These are phyloP conservation scores for Postia placenta DNA, from an alignment of 768 basidiomycete species.

Conservation along the genomic window DNA sequence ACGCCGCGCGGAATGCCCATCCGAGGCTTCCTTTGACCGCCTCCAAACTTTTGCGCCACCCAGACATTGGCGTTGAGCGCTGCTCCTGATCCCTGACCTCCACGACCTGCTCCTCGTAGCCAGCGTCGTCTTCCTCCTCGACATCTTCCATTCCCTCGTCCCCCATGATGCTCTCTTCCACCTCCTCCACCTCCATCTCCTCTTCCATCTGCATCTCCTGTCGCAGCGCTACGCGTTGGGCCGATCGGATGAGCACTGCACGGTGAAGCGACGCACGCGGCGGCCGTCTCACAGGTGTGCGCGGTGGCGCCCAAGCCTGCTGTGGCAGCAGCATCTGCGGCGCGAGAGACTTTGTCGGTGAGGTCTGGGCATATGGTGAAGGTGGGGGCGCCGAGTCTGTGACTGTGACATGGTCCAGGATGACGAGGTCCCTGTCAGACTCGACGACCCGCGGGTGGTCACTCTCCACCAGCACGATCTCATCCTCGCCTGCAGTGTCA, in stretches of 20 bases:
- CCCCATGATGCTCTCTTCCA: constrained; percentile 31
- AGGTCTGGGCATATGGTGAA: constrained; percentile 5
- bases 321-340: constrained; percentile 7
- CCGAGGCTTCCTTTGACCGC: constrained; percentile 24
- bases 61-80: constrained; percentile 21
- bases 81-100: constrained; percentile 14
- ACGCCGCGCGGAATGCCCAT: constrained; percentile 25
- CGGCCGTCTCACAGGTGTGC: constrained; percentile 21
- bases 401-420: constrained; percentile 60
- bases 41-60: constrained; percentile 30
- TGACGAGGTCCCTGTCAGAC: constrained; percentile 61
- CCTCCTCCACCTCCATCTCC: constrained; percentile 44
- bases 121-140: constrained; percentile 19
- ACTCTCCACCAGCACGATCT: constrained; percentile 56
- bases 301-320: constrained; percentile 10
- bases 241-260: constrained; percentile 64
- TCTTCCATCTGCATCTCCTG: constrained; percentile 47
- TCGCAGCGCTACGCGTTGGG: constrained; percentile 51
- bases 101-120: constrained; percentile 20
- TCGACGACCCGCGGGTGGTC: constrained; percentile 62
- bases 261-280: constrained; percentile 52
- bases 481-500: constrained; percentile 21
- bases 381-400: constrained; percentile 10
- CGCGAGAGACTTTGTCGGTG: neutral
- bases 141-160: constrained; percentile 25